Evolutionary conservation across 2,329 filamentous ascomycete species (phyloP), one percentile per base, ranked within the genome.

Genomic region (Didymellaceae sp.): DNA sequence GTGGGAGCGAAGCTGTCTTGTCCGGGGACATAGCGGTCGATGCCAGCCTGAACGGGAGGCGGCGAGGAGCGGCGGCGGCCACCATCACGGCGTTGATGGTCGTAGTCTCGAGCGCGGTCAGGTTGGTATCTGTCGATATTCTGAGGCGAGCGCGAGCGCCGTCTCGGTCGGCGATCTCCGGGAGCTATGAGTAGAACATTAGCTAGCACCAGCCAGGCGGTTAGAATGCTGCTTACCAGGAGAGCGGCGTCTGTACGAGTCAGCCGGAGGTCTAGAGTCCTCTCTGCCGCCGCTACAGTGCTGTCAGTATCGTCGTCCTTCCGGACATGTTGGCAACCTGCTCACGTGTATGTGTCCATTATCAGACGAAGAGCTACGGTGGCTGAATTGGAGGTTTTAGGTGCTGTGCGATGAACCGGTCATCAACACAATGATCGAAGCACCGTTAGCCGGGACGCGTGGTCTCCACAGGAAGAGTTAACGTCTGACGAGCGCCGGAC

Each of bases 21-120:
- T 14, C 89, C 88, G 1, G 90, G 90, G 16, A 94, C 87, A 67
- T 94, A 94, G 62, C 90, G 86, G 70, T 95, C 90, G 58, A 95
- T 94, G 51, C 88, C 89, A 50, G 86, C 82, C 22, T 87, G 75
- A 77, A 54, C 68, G 40, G 68, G 86, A 78, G 8, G 86, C 81
- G 68, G 81, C 64, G 61, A 90, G 72, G 82, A 82, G 33, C 80
- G 77, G 28, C 84, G 80, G 50, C 87, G 84, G 45, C 70, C 70
- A 44, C 87, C 85, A 50, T 90, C 86, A 44, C 85, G 82, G 17
- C 60, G 57, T 33, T 83, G 79, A 41, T 79, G 79, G 63, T 88
- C 86, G 45, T 91, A 88, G 57, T 91, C 88, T 61, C 89, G 82
- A 17, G 75, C 74, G 24, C 88, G 84, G 40, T 86, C 81, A 17